Conservation (phyloP, 108 stramenopile species). For the Halocafeteria seosinensis region DNA sequence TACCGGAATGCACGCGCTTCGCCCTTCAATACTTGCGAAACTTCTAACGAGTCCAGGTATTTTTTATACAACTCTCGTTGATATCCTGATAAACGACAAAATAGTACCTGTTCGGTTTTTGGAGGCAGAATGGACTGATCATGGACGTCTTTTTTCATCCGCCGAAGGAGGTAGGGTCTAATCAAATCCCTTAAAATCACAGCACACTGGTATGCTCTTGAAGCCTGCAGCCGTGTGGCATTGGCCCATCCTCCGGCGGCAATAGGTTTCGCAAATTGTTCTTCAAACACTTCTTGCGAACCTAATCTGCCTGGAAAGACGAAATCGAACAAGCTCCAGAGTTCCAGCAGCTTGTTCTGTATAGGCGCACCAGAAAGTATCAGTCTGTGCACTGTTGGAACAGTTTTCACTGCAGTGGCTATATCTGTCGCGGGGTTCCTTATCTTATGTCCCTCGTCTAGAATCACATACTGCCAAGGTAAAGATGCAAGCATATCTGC, state of each 20-base stretch:
- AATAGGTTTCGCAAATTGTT: slow-evolving; percentile 76
- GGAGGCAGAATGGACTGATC: slow-evolving; percentile 25
- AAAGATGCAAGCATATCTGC: slow-evolving; percentile 41
- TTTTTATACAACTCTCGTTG: slow-evolving; percentile 38
- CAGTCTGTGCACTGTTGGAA: slow-evolving; percentile 29
- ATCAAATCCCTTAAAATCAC: slow-evolving; percentile 68
- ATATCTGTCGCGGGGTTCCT: slow-evolving; percentile 87
- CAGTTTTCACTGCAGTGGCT: slow-evolving; percentile 69
- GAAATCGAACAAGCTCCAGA: slow-evolving; percentile 72
- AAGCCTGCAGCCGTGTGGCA: slow-evolving; percentile 62
- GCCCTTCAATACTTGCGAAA: slow-evolving; percentile 33
- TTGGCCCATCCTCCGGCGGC: slow-evolving; percentile 66
- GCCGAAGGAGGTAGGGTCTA: slow-evolving; percentile 70
- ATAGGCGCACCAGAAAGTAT: slow-evolving; percentile 81
- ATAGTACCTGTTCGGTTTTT: slow-evolving; percentile 84
- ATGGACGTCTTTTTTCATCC: slow-evolving; percentile 37
- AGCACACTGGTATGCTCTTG: slow-evolving; percentile 72
- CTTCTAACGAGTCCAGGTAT: slow-evolving; percentile 22
- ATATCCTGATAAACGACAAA: slow-evolving; percentile 58
- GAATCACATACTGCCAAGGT: slow-evolving; percentile 64
- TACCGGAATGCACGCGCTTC: slow-evolving; percentile 44
- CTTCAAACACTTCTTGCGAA: slow-evolving; percentile 78
- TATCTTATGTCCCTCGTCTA: slow-evolving; percentile 97
- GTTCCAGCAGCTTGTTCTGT: slow-evolving; percentile 71
- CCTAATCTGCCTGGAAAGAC: slow-evolving; percentile 64